phyloP scores from a whole-genome alignment of 2,329 filamentous ascomycete species.

The Celoporthe dispersa region DNA sequence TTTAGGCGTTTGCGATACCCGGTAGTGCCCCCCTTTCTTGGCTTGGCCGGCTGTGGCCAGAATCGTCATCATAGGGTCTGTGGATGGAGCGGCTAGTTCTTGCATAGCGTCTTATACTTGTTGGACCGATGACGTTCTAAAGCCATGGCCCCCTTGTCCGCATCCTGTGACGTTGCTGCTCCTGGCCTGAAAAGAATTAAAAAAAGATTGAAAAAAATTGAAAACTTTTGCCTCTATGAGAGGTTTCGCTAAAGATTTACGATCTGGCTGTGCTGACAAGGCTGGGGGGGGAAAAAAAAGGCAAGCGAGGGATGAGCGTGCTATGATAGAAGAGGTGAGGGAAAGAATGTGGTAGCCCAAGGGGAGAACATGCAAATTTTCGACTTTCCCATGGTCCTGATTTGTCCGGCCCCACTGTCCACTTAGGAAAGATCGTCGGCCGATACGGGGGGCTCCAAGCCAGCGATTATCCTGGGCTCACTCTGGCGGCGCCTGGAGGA shows the following conservation, averaged over 20 bases:
- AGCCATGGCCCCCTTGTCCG: not conserved
- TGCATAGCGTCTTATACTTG: not conserved
- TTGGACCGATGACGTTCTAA: conserved; percentile 4
- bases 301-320: not conserved
- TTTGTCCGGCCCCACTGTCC: conserved; percentile 17
- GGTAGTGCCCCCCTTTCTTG: not conserved
- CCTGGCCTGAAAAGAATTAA: not conserved
- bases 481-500: not conserved
- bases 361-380: conserved; percentile 26
- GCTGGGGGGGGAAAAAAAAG: not conserved
- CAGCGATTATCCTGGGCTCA: not conserved
- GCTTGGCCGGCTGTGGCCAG: conserved; percentile 9
- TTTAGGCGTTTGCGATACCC: not conserved
- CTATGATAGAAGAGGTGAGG: not conserved
- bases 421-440: conserved; percentile 9
- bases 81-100: conserved; percentile 17
- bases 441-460: not conserved
- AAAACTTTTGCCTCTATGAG: not conserved
- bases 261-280: not conserved
- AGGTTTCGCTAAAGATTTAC: not conserved
- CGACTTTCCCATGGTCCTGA: conserved; percentile 25
- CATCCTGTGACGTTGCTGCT: not conserved
- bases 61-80: not conserved
- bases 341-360: not conserved
- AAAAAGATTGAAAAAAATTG: not conserved